Evolutionary conservation across 2,329 filamentous ascomycete species (phyloP), one percentile per base, ranked within the genome.

Genomic region (Truncatella angustata): DNA sequence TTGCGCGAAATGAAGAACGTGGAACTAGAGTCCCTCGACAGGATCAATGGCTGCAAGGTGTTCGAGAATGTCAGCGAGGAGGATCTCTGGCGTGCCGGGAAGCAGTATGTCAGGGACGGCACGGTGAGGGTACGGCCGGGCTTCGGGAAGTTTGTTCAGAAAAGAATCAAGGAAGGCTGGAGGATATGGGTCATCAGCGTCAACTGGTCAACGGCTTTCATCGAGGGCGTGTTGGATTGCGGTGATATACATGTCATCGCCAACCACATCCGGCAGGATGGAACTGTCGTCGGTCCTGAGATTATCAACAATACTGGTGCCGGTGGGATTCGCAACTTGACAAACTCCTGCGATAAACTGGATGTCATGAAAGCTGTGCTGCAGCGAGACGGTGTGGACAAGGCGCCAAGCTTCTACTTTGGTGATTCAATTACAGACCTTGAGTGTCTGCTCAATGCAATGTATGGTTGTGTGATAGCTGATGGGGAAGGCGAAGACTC

Each of bases 381-480:
- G 28, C 50, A 50, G 5, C 60, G 60, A n/a, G 56, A 61, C 4
- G 56, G 52, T 1, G 9, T 53, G 24, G 40, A 40, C 18, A 47
- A 43, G 51, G 57, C 51, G 60, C 61, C 54, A 5, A 61, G 70
- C n/a, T 62, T 80, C n/a, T 84, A 84, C 65, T 75, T 82, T 61
- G 81, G 81, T 6, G 81, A 84, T 61, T 82, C 80, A 24, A 72
- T 73, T 2, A 83, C 80, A 2, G 81, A 84, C 60, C 63, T 84
- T 51, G 74, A 77, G 60, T 84, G 80, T 53, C 63, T 84, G 34
- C 57, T 81, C 4, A 60, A 64, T 20, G 65, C 63, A 2, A 65
- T 67, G 5, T 43, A 56, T 30, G 81, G 79, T 4, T 65, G 82
- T 20, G 73, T 78, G 37, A 70, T 84, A 35, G 70, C 74, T 1